phyloP scores from a whole-genome alignment of 2,329 filamentous ascomycete species.

The Epichloe brachyelytri region DNA sequence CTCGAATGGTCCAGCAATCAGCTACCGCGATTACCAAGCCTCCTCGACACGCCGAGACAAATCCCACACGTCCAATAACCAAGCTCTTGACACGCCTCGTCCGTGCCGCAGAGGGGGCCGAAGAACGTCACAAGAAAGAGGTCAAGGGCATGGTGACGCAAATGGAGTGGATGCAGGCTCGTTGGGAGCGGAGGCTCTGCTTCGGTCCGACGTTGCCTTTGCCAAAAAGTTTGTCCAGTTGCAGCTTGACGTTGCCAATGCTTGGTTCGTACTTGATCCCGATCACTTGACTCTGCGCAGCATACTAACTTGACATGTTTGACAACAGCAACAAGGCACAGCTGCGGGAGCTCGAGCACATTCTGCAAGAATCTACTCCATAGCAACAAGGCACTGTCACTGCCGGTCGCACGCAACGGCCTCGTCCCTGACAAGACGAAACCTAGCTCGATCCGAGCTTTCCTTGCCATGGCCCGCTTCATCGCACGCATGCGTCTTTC shows the following conservation, averaged over 20 bases:
- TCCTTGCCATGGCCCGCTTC: constrained; percentile 37
- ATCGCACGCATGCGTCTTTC: constrained; percentile 36
- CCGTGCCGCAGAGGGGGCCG: constrained; percentile 45
- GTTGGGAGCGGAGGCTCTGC: constrained; percentile 68
- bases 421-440: constrained; percentile 8
- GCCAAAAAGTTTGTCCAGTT: constrained; percentile 75
- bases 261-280: constrained; percentile 56
- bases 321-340: constrained; percentile 74
- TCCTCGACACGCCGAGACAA: constrained; percentile 22
- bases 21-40: constrained; percentile 9
- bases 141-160: constrained; percentile 75
- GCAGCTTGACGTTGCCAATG: constrained; percentile 70
- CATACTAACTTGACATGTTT: background rate
- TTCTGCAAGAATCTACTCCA: constrained; percentile 40
- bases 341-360: constrained; percentile 70
- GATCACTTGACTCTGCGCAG: background rate
- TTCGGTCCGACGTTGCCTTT: constrained; percentile 70
- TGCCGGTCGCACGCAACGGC: constrained; percentile 13
- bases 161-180: constrained; percentile 79
- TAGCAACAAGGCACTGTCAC: constrained; percentile 23
- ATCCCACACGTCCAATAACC: constrained; percentile 15
- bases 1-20: constrained; percentile 17
- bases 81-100: constrained; percentile 46
- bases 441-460: constrained; percentile 27
- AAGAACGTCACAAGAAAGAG: constrained; percentile 60